These are phyloP conservation scores for Xanthoconium stramineum DNA, from an alignment of 768 basidiomycete species.

Conservation along the genomic window DNA sequence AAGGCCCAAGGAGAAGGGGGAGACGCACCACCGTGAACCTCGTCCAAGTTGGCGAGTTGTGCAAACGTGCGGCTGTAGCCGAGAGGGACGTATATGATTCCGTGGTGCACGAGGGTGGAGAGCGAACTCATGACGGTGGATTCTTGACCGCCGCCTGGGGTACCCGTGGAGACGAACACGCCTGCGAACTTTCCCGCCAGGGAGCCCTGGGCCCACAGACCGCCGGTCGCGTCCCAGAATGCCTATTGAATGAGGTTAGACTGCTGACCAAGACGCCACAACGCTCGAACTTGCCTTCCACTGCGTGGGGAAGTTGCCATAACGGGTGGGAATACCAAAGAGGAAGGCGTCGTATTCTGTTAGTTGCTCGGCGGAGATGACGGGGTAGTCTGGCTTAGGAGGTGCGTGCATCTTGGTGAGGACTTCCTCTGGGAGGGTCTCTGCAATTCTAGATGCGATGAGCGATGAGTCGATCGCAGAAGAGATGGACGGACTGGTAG, in stretches of 20 bases:
- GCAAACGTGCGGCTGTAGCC: conserved; percentile 54
- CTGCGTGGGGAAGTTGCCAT: conserved; percentile 45
- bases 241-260: conserved; percentile 35
- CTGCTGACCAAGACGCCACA: neutral
- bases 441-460: conserved; percentile 51
- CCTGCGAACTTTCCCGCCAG: conserved; percentile 73
- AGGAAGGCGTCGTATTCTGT: conserved; percentile 37
- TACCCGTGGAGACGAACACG: conserved; percentile 70
- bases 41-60: conserved; percentile 40
- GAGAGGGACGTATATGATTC: conserved; percentile 67
- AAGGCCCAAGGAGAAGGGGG: neutral
- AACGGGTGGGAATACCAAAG: conserved; percentile 44
- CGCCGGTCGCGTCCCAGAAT: conserved; percentile 76
- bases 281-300: conserved; percentile 51
- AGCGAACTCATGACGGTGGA: conserved; percentile 48
- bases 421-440: conserved; percentile 72
- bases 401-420: conserved; percentile 68
- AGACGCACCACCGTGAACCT: conserved; percentile 58
- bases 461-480: neutral
- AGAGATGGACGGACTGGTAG: conserved; percentile 45
- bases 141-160: conserved; percentile 77
- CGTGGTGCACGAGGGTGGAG: conserved; percentile 68
- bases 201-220: conserved; percentile 55
- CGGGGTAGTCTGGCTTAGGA: conserved; percentile 57
- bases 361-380: conserved; percentile 13